A percentile compares a stretch with the other conserved stretches of the same genome.
These are phyloP conservation scores for Citrullus mucosospermus DNA, from an alignment of 306 rosid species.

Conservation along the genomic window DNA sequence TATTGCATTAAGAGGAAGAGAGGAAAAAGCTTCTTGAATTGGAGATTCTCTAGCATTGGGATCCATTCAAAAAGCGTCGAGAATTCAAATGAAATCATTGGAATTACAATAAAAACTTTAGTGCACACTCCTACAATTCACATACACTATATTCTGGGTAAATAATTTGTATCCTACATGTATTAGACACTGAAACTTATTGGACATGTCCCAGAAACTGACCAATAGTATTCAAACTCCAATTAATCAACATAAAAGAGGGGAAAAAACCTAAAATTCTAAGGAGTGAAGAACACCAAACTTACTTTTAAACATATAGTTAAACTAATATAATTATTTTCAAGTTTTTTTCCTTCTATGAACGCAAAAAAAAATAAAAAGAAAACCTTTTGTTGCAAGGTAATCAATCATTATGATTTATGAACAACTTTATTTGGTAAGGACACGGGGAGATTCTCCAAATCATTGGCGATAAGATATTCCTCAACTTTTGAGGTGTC, in stretches of 20 bases:
- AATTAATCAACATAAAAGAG: too few relatives aligned
- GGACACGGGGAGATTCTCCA: not conserved
- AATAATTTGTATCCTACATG: not conserved
- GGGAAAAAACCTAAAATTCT: too few relatives aligned
- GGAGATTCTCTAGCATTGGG: not conserved
- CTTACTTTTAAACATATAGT: too few relatives aligned
- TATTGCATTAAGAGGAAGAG: too few relatives aligned
- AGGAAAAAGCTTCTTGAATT: not conserved
- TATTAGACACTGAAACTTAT: not conserved
- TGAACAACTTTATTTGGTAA: too few relatives aligned
- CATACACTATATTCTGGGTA: not conserved
- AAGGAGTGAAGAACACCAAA: not conserved
- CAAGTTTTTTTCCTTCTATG: not conserved
- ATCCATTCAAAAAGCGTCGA: not conserved
- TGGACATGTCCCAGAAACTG: not conserved
- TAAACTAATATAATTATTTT: too few relatives aligned
- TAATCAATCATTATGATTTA: not conserved
- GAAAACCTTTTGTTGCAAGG: too few relatives aligned
- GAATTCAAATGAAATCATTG: not conserved
- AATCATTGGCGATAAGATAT: not conserved
- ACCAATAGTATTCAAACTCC: not conserved
- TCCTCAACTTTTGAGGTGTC: not conserved
- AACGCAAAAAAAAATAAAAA: too few relatives aligned
- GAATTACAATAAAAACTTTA: not conserved
- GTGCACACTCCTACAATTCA: not conserved